phyloP scores from a whole-genome alignment of 2,329 filamentous ascomycete species.

The Harringtonia lauricola region DNA sequence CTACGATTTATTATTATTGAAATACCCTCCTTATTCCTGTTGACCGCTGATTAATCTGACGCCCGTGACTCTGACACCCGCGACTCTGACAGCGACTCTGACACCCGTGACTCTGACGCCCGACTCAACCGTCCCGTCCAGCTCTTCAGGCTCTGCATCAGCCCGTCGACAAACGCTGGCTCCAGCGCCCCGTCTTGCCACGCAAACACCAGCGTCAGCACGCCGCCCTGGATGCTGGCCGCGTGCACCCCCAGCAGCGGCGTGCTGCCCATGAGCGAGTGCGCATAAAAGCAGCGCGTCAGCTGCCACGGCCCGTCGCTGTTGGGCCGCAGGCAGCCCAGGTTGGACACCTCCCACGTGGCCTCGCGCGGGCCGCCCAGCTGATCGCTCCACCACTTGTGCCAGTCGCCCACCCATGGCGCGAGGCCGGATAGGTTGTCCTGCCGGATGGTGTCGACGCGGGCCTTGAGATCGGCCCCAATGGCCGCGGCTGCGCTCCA shows the following conservation, averaged over 20 bases:
- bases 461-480: slow-evolving; percentile 22
- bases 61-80: no score
- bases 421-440: slow-evolving; percentile 34
- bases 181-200: slow-evolving; percentile 37
- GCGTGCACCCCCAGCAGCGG: slow-evolving; percentile 33
- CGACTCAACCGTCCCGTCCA: slow-evolving; percentile 8
- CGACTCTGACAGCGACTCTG: no score
- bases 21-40: no score
- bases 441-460: slow-evolving; percentile 21
- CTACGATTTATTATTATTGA: no score
- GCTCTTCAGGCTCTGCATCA: slow-evolving; percentile 25
- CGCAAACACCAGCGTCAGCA: slow-evolving; percentile 29
- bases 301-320: slow-evolving; percentile 22
- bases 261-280: slow-evolving; percentile 32
- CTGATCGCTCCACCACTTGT: slow-evolving; percentile 26
- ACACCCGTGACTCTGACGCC: no score
- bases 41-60: no score
- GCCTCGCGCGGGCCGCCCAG: slow-evolving; percentile 28
- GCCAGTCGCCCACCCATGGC: slow-evolving; percentile 31
- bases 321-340: slow-evolving; percentile 23
- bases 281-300: slow-evolving; percentile 36
- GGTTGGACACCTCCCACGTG: slow-evolving; percentile 43
- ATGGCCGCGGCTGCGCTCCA: slow-evolving; percentile 30
- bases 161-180: slow-evolving; percentile 21
- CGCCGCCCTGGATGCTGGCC: slow-evolving; percentile 29